These are phyloP conservation scores for Neurospora sp. DNA, from an alignment of 2,329 filamentous ascomycete species.

Conservation along the genomic window DNA sequence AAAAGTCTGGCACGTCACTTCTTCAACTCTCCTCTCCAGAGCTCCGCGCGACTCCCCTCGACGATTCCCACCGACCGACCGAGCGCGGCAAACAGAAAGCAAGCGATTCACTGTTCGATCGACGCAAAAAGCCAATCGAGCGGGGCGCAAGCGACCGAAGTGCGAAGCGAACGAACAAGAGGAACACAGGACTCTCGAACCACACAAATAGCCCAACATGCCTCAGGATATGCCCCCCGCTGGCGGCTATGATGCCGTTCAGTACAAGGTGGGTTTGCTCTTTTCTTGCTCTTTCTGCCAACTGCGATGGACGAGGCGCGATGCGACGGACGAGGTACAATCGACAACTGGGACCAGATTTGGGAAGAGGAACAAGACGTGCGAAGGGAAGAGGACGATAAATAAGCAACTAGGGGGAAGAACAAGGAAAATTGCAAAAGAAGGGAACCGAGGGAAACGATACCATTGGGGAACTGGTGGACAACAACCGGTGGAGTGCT, in stretches of 20 bases:
- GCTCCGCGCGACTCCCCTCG: not conserved
- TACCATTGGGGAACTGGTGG: not conserved
- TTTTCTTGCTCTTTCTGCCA: constrained; percentile 1
- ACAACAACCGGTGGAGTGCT: not conserved
- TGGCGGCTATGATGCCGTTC: constrained; percentile 91
- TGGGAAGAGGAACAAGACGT: not conserved
- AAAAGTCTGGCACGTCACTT: not conserved
- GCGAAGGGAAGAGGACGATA: not conserved
- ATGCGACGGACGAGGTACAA: not conserved
- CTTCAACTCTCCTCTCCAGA: not conserved
- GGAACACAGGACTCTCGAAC: not conserved
- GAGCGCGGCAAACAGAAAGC: no score
- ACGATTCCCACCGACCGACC: not conserved
- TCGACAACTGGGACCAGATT: not conserved
- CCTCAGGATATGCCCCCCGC: constrained; percentile 93
- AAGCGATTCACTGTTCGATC: not conserved
- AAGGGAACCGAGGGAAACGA: not conserved
- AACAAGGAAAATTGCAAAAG: not conserved
- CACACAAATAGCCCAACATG: constrained; percentile 50
- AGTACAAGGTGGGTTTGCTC: constrained; percentile 68
- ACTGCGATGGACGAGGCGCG: not conserved
- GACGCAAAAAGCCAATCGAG: not conserved
- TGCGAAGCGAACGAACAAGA: not conserved
- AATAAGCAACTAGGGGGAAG: not conserved
- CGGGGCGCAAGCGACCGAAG: not conserved